Percentiles rank a stretch among this genome's conserved stretches.
phyloP scores from a whole-genome alignment of 805 yeast genomes.

The Pichia deserticola region DNA sequence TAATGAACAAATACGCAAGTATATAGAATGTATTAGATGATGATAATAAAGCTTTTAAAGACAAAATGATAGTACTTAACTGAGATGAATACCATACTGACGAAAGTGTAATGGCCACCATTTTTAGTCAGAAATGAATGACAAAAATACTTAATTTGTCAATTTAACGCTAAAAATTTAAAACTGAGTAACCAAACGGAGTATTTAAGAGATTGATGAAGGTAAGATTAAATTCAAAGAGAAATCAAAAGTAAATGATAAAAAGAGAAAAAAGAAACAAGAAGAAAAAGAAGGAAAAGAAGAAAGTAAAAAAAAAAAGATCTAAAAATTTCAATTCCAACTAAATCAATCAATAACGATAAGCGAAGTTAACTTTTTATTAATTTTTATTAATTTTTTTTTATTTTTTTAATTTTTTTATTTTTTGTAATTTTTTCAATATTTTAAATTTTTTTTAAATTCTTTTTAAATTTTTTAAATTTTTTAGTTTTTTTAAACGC shows the following conservation, averaged over 20 bases:
- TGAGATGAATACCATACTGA: constrained; percentile 53
- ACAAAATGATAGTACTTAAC: constrained; percentile 33
- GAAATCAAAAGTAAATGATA: too few species aligned
- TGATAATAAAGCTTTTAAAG: constrained; percentile 30
- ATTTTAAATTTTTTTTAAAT: too few species aligned
- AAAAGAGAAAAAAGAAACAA: not conserved
- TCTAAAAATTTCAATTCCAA: too few species aligned
- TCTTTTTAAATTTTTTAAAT: too few species aligned
- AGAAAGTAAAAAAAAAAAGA: not conserved
- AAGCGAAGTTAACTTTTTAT: not conserved
- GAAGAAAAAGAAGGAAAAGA: too few species aligned
- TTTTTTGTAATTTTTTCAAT: not conserved
- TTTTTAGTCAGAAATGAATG: not conserved
- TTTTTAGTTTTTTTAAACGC: too few species aligned
- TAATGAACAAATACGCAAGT: constrained; percentile 52
- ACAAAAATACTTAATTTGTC: too few species aligned
- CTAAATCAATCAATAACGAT: too few species aligned
- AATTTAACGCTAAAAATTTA: too few species aligned
- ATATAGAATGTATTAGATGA: constrained; percentile 45
- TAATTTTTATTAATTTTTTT: not conserved
- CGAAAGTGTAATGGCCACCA: constrained; percentile 2
- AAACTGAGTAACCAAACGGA: too few species aligned
- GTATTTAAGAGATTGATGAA: too few species aligned
- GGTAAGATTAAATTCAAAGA: too few species aligned
- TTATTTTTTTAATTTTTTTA: not conserved